Evolutionary conservation across 2,329 filamentous ascomycete genomes (phyloP).

Genomic region (Dactylonectria estremocensis): DNA sequence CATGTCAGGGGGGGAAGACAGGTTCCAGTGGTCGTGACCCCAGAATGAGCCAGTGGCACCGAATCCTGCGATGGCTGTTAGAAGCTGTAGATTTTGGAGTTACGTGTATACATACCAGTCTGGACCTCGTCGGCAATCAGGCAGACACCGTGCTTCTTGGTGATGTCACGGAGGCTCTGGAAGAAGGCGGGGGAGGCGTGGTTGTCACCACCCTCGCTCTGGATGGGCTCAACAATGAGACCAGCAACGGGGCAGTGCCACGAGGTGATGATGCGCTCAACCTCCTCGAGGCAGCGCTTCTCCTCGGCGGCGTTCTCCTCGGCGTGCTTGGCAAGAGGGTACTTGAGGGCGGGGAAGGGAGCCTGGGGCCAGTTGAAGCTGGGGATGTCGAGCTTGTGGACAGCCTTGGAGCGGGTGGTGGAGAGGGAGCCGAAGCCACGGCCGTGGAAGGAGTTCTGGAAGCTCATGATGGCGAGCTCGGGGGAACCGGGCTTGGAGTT

Average conservation of each 20-base stretch:
- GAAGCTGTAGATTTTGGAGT: not conserved
- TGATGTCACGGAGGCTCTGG: conserved; percentile 80
- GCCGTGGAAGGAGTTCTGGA: conserved; percentile 85
- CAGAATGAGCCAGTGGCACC: conserved; percentile 91
- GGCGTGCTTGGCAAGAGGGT: conserved; percentile 79
- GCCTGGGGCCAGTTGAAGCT: conserved; percentile 90
- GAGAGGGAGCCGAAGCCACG: conserved; percentile 84
- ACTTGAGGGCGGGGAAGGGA: conserved; percentile 83
- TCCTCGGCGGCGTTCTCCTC: conserved; percentile 82
- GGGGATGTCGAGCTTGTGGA: conserved; percentile 91
- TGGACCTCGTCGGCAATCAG: conserved; percentile 90
- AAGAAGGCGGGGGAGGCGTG: conserved; percentile 86
- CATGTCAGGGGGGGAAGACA: conserved; percentile 81
- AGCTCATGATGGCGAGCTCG: conserved; percentile 83
- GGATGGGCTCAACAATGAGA: conserved; percentile 84
- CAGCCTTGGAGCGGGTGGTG: conserved; percentile 85
- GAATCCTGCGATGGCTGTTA: conserved; percentile 56
- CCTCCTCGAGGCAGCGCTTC: conserved; percentile 79
- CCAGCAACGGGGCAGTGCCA: conserved; percentile 80
- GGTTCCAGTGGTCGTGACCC: conserved; percentile 89
- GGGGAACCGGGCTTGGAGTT: conserved; percentile 83
- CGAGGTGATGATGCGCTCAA: conserved; percentile 79
- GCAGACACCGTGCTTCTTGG: conserved; percentile 77
- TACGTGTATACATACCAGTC: conserved; percentile 62
- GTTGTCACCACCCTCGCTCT: conserved; percentile 89